Evolutionary conservation across 2,329 filamentous ascomycete genomes (phyloP).

Genomic region (Didymella glomerata): DNA sequence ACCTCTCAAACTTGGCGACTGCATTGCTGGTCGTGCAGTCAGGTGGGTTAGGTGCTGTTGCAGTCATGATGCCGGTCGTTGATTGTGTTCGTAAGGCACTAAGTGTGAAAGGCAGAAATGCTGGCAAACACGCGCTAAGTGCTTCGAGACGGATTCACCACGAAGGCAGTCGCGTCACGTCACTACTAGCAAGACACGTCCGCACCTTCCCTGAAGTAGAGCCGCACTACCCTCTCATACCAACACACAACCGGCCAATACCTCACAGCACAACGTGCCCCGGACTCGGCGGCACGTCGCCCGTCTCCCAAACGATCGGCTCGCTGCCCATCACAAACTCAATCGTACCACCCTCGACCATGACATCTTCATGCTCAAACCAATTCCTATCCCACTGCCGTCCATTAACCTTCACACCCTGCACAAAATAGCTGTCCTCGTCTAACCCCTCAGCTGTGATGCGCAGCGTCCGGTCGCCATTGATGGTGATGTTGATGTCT

Average conservation of each 20-base stretch:
- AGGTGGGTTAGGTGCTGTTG: too few species aligned
- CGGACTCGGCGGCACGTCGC: conserved; percentile 61
- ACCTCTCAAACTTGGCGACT: too few species aligned
- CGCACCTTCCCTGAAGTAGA: too few species aligned
- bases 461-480: conserved; percentile 58
- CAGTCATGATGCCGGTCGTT: too few species aligned
- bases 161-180: background rate
- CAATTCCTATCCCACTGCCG: conserved; percentile 68
- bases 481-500: conserved; percentile 66
- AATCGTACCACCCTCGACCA: conserved; percentile 56
- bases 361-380: conserved; percentile 71
- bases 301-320: conserved; percentile 57
- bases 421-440: conserved; percentile 65
- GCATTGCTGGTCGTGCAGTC: too few species aligned
- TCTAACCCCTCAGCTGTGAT: conserved; percentile 63
- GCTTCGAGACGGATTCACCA: background rate
- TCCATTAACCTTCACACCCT: conserved; percentile 71
- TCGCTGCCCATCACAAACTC: conserved; percentile 59
- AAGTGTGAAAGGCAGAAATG: too few species aligned
- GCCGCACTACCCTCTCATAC: too few species aligned
- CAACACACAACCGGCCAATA: too few species aligned
- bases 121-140: background rate
- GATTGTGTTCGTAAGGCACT: too few species aligned
- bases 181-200: too few species aligned
- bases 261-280: conserved; percentile 36